Conservation (phyloP, 768 basidiomycete genomes). For the Hericium rajendrae region DNA sequence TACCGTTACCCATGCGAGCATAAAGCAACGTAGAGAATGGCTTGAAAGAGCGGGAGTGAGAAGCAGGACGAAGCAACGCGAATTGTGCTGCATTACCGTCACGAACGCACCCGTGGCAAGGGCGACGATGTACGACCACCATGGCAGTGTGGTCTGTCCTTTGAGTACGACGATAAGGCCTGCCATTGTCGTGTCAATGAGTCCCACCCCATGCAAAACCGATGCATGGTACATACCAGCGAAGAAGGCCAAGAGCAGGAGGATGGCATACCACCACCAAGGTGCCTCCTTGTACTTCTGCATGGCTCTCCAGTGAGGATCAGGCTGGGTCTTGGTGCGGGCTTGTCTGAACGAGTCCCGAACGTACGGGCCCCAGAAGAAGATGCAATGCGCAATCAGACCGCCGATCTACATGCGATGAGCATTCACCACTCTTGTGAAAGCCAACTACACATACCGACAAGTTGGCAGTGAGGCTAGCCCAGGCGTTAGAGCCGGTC, state of each 20-base stretch:
- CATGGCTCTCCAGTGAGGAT: slow-evolving; percentile 53
- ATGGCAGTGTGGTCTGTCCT: slow-evolving; percentile 52
- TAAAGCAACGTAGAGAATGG: slow-evolving; percentile 48
- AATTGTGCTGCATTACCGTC: not conserved
- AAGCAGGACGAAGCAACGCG: not conserved
- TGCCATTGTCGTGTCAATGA: not conserved
- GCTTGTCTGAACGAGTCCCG: slow-evolving; percentile 40
- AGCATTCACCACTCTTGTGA: not conserved
- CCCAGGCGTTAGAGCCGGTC: slow-evolving; percentile 45
- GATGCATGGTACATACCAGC: slow-evolving; percentile 30
- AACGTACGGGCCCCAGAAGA: slow-evolving; percentile 51
- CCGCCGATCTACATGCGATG: slow-evolving; percentile 40
- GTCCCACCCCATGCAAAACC: not conserved
- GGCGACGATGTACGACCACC: slow-evolving; percentile 54
- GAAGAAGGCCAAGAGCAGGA: slow-evolving; percentile 42
- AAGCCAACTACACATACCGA: slow-evolving; percentile 20
- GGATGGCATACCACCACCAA: slow-evolving; percentile 48
- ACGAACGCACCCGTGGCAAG: slow-evolving; percentile 33
- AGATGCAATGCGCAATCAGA: slow-evolving; percentile 42
- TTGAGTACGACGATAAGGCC: slow-evolving; percentile 33
- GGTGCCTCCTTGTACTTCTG: slow-evolving; percentile 52
- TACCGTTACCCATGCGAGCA: slow-evolving; percentile 52
- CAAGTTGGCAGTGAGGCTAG: slow-evolving; percentile 37
- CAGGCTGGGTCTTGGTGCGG: slow-evolving; percentile 35
- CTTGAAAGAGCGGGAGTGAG: slow-evolving; percentile 18